Base-by-base conservation (phyloP, 805 yeast genomes). In the Pichia pseudocactophila region DNA sequence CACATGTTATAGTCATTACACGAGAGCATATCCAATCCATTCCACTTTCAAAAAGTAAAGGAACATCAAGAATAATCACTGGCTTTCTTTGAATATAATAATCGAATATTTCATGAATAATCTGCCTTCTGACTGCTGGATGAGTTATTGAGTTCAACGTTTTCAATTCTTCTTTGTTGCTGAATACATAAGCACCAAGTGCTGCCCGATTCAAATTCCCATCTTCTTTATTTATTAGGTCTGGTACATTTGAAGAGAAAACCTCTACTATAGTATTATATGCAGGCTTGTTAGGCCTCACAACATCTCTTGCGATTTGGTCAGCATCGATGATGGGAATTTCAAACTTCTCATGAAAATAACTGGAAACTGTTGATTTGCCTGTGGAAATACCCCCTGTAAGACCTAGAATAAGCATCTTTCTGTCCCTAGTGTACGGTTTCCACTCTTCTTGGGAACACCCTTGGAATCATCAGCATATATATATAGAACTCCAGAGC, bases 381-480 rank as follows among this genome's bases (percentile, higher is more conserved):
- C 99, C 99, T n/a, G 92, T 74, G 5, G 96, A 96, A 39, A 92
- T 92, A 2, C 97, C 96, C 2, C 99, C 99, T 0, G 98, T 92
- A n/a, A 92, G 72, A 1, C 99, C 99, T 6, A 92, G 73, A 27
- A 92, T 72, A 36, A 92, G 72, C 98, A 92, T 90, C n/a, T 8
- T 20, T 8, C 8, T 22, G 8, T 22, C 8, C 8, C 7, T 5
- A 22, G 8, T 22, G 25, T 8, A 22, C 8, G 5, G 7, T 28
- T 7, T 10, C 31, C 12, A 28, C 5, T 28, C 15, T 28, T 7
- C 11, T 28, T 7, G 15, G 11, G 6, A 28, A 28, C 13, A 12
- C 12, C n/a, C n/a, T n/a, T n/a, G n/a, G n/a, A n/a, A n/a, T n/a
- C n/a, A n/a, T n/a, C n/a, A n/a, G n/a, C n/a, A n/a, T n/a, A n/a